Conservation (phyloP, 495 filamentous ascomycete species). For the Aspergillus saccharolyticus region DNA sequence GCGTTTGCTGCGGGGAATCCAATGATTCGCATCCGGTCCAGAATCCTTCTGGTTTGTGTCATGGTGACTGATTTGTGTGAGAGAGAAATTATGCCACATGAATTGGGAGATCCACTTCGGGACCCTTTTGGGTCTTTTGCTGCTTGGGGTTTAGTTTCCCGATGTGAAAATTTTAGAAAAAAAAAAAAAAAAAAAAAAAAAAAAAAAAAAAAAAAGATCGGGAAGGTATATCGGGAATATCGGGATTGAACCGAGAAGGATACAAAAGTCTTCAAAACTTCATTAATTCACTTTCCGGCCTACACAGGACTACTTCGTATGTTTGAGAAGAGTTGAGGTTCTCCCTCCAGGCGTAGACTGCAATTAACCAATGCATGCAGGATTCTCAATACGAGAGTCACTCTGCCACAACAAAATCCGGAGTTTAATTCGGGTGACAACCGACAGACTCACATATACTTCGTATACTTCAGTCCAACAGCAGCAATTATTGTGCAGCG, state of each 20-base stretch:
- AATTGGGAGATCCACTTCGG: conserved; percentile 13
- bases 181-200: neutral
- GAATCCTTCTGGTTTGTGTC: conserved; percentile 24
- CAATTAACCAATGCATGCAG: too few species aligned
- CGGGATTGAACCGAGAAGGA: neutral
- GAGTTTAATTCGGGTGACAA: neutral
- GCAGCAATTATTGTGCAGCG: neutral
- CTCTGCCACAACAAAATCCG: neutral
- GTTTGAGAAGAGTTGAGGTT: too few species aligned
- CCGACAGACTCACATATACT: neutral
- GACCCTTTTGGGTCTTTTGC: conserved; percentile 4
- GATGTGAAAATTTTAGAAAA: neutral
- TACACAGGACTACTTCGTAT: too few species aligned
- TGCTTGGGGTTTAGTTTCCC: conserved; percentile 6
- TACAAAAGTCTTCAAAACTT: neutral
- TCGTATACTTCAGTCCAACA: neutral
- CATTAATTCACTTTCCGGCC: neutral
- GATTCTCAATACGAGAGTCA: neutral
- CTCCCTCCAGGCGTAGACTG: too few species aligned
- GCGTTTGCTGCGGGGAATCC: conserved; percentile 15
- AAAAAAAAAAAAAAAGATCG: conserved; percentile 6
- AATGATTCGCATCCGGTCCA: conserved; percentile 16
- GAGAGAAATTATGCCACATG: conserved; percentile 20
- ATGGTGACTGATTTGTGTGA: conserved; percentile 1
- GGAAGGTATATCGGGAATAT: neutral